A percentile compares a stretch with the other conserved stretches of the same genome.
phyloP scores from a whole-genome alignment of 768 basidiomycete genomes.

The Termitomyces sp. region DNA sequence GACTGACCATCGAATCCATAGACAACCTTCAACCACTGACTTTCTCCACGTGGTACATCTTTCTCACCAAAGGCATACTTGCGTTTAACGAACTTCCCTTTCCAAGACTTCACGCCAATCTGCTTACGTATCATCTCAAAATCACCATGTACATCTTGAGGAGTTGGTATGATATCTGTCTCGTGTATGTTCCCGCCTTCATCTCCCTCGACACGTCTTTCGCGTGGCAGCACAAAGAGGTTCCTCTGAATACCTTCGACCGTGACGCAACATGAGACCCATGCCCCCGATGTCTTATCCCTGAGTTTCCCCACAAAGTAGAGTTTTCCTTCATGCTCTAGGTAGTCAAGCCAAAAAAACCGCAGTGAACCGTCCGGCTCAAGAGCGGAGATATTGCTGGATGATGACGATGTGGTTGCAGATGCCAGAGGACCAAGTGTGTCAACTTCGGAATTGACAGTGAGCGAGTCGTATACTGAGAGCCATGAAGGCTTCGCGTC shows the following conservation, averaged over 20 bases:
- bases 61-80: conserved; percentile 90
- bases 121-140: conserved; percentile 76
- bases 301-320: conserved; percentile 90
- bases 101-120: conserved; percentile 69
- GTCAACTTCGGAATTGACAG: conserved; percentile 50
- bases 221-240: conserved; percentile 81
- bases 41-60: conserved; percentile 73
- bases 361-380: conserved; percentile 81
- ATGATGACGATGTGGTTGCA: conserved; percentile 25
- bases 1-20: conserved; percentile 80
- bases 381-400: conserved; percentile 49
- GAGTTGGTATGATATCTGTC: conserved; percentile 68
- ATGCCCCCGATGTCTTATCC: conserved; percentile 62
- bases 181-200: conserved; percentile 57
- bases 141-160: conserved; percentile 73
- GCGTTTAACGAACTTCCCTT: conserved; percentile 78
- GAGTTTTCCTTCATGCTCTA: conserved; percentile 79
- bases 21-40: conserved; percentile 89
- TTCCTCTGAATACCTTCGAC: conserved; percentile 86
- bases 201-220: conserved; percentile 49
- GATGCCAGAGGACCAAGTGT: conserved; percentile 44
- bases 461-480: conserved; percentile 67
- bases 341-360: conserved; percentile 96
- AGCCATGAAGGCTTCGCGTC: conserved; percentile 59
- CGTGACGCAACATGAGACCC: conserved; percentile 83